Evolutionary conservation across 805 yeast species (phyloP), one percentile per base, ranked within the genome.

Genomic region (Zygoascus flipseniorum): DNA sequence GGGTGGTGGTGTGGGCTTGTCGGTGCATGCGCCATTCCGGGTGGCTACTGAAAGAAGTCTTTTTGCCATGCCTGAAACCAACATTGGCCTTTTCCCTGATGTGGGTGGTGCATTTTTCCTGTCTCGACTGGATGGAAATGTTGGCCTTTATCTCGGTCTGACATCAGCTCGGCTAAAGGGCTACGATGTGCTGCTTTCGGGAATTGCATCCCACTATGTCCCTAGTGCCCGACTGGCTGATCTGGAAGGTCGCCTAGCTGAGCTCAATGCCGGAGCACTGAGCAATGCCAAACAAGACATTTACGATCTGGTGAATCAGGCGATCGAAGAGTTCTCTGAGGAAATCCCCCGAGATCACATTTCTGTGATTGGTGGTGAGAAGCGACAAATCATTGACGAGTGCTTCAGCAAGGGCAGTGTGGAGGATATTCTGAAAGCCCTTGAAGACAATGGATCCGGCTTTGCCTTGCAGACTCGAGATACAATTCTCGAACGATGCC

Each of bases 1-100:
- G 96, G 99, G 98, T 52, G 98, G 98, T 51, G 98, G 98, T 61
- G 96, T 89, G 45, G 98, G 99, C 4, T 72, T 93, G 46, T 77
- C 92, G 0, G 85, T 88, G 43, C 98, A 93, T 70, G 84, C 88
- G 11, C 92, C 97, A 2, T 92, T 92, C 75, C 81, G 98, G 65
- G 73, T 93, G 41, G 95, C 95, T n/a, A 86, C 96, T 43, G 97
- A 92, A 62, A 78, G 80, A 62, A 90, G 98, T 10, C 78, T 83
- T 66, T 79, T 89, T 72, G 96, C 98, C 57, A 93, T 93, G 99
- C 98, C 99, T 8, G 98, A 93, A 71, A 86, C 95, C 76, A 89
- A 87, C 64, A 93, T 93, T 67, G 99, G 99, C 1, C 88, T 89
- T 69, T 86, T 88, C 71, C 95, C 96, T 19, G 99, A 93, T 69